A percentile compares a stretch with the other conserved stretches of the same genome.
Conservation (phyloP, 768 basidiomycete species). For the Stropharia rugosoannulata region DNA sequence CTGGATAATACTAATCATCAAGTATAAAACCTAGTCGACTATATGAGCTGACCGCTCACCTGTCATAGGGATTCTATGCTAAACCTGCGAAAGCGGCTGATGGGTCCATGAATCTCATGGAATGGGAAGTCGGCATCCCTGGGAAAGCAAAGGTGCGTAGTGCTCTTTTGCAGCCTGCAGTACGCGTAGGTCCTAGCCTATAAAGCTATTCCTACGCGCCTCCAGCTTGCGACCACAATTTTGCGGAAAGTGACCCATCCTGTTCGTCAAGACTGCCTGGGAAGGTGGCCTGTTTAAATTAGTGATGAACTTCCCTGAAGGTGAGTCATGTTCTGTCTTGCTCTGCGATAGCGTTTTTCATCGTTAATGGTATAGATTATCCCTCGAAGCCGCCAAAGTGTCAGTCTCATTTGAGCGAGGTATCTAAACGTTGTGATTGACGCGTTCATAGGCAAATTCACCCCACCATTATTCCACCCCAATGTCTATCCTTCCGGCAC, state of each 20-base stretch:
- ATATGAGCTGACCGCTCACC: neutral
- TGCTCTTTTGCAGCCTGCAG: slow-evolving; percentile 5
- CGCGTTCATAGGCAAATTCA: slow-evolving; percentile 80
- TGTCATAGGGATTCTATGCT: slow-evolving; percentile 89
- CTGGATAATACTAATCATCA: too few relatives aligned
- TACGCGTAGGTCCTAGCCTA: slow-evolving; percentile 12
- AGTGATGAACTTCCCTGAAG: slow-evolving; percentile 94
- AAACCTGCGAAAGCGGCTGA: slow-evolving; percentile 88
- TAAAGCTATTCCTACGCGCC: slow-evolving; percentile 14
- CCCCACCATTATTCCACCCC: slow-evolving; percentile 93
- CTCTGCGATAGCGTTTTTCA: neutral
- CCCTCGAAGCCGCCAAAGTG: slow-evolving; percentile 96
- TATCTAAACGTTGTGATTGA: neutral
- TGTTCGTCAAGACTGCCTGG: slow-evolving; percentile 79
- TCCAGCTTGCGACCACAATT: neutral
- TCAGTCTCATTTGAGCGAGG: slow-evolving; percentile 32
- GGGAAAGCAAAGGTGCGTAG: slow-evolving; percentile 81
- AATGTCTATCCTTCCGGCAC: slow-evolving; percentile 99
- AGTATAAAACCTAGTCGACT: too few relatives aligned
- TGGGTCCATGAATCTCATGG: slow-evolving; percentile 94
- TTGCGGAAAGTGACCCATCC: slow-evolving; percentile 1
- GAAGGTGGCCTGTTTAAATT: slow-evolving; percentile 96
- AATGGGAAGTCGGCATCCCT: slow-evolving; percentile 99
- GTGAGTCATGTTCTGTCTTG: slow-evolving; percentile 36
- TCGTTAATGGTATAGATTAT: slow-evolving; percentile 56